phyloP scores from a whole-genome alignment of 2,329 filamentous ascomycete genomes.

The Colletotrichum musae region DNA sequence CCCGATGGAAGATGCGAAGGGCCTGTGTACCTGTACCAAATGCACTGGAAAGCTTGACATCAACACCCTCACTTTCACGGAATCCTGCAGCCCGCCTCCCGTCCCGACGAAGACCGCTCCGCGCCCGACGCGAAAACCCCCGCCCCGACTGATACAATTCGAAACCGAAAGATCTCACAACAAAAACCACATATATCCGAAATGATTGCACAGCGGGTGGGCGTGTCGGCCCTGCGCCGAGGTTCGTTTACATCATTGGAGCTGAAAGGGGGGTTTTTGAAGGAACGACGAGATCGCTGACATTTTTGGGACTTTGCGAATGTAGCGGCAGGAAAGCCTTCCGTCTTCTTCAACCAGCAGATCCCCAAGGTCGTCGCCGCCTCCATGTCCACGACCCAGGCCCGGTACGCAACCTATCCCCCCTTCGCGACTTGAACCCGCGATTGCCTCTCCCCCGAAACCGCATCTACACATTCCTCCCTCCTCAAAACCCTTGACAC shows the following conservation, averaged over 20 bases:
- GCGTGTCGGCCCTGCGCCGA: slow-evolving; percentile 72
- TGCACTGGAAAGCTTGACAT: slow-evolving; percentile 36
- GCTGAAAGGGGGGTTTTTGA: neutral
- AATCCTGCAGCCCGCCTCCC: slow-evolving; percentile 14
- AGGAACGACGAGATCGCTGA: slow-evolving; percentile 18
- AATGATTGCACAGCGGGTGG: slow-evolving; percentile 72
- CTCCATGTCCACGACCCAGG: slow-evolving; percentile 59
- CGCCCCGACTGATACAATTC: neutral
- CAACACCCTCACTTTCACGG: slow-evolving; percentile 28
- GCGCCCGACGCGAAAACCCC: neutral
- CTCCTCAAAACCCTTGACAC: neutral
- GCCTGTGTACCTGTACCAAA: no score
- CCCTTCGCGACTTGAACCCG: neutral
- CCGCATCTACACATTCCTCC: neutral
- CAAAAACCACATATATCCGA: slow-evolving; percentile 43
- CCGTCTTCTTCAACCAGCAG: slow-evolving; percentile 63
- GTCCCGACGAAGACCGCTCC: slow-evolving; percentile 31
- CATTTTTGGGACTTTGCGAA: neutral
- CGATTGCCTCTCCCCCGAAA: slow-evolving; percentile 3
- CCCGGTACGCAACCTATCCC: slow-evolving; percentile 56
- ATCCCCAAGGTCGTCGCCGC: slow-evolving; percentile 62
- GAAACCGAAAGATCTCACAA: neutral
- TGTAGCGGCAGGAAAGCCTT: slow-evolving; percentile 55
- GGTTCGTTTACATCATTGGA: slow-evolving; percentile 56
- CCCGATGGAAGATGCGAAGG: slow-evolving; percentile 7